phyloP scores from a whole-genome alignment of 805 yeast species.

The Spathaspora girioi region DNA sequence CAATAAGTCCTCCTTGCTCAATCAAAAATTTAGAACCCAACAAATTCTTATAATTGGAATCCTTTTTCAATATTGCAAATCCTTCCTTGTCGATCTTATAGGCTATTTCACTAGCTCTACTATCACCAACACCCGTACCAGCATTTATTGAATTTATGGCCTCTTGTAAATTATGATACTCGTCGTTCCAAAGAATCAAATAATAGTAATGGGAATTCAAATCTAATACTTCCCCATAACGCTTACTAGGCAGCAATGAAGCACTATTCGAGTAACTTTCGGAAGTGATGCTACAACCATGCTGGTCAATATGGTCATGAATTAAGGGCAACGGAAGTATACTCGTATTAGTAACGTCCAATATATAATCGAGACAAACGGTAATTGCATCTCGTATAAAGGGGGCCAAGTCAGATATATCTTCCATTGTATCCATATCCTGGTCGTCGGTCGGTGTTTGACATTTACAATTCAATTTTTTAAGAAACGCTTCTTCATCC shows the following conservation, averaged over 20 bases:
- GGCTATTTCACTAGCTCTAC: conserved; percentile 35
- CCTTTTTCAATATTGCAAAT: conserved; percentile 42
- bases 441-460: conserved; percentile 6
- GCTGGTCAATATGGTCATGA: conserved; percentile 25
- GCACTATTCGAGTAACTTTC: conserved; percentile 26
- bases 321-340: conserved; percentile 39
- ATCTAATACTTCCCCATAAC: conserved; percentile 32
- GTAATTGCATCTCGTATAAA: conserved; percentile 26
- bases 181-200: conserved; percentile 76
- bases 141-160: conserved; percentile 46
- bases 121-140: conserved; percentile 23
- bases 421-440: conserved; percentile 3
- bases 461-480: conserved; percentile 49
- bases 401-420: conserved; percentile 12
- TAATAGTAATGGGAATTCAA: conserved; percentile 25
- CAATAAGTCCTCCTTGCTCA: conserved; percentile 49
- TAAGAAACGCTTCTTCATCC: conserved; percentile 61
- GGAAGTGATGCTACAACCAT: conserved; percentile 12
- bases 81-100: conserved; percentile 48
- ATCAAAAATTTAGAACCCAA: conserved; percentile 35
- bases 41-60: conserved; percentile 17
- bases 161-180: conserved; percentile 57
- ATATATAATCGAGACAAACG: conserved; percentile 36
- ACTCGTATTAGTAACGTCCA: conserved; percentile 40
- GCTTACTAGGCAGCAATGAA: conserved; percentile 21